A percentile compares a stretch with the other conserved stretches of the same genome.
phyloP scores from a whole-genome alignment of 2,329 filamentous ascomycete species.

The Dendryphion nanum region DNA sequence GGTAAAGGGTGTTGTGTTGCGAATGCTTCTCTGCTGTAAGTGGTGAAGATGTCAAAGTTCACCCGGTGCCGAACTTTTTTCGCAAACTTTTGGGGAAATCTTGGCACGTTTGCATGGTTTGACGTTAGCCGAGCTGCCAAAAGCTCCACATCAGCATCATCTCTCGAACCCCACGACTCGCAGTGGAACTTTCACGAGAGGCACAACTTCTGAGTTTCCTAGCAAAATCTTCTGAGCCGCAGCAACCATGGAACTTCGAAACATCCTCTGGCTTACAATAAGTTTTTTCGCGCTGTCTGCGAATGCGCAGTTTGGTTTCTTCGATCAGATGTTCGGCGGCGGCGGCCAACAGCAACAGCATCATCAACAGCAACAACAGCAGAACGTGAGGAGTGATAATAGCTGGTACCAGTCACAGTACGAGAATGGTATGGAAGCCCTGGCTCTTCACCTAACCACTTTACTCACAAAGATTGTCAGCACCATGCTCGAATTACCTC shows the following conservation, averaged over 20 bases:
- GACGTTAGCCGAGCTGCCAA: conserved; percentile 3
- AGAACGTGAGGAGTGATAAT: conserved; percentile 84
- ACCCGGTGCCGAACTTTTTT: too few species aligned
- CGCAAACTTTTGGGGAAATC: too few species aligned
- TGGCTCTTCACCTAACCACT: conserved; percentile 17
- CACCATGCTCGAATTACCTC: conserved; percentile 89
- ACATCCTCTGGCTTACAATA: conserved; percentile 30
- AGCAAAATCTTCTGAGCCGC: neutral
- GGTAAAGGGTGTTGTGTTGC: neutral
- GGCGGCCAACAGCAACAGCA: conserved; percentile 53
- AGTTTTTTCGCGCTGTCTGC: conserved; percentile 60
- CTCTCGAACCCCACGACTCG: neutral
- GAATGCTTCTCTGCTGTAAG: too few species aligned
- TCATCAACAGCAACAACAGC: conserved; percentile 60
- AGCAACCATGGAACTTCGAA: conserved; percentile 31
- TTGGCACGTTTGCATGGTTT: conserved; percentile 18
- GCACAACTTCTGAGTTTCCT: neutral
- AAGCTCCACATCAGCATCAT: conserved; percentile 25
- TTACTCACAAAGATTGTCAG: conserved; percentile 42
- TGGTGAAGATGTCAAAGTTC: too few species aligned
- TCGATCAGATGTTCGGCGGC: conserved; percentile 91
- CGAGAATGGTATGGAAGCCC: conserved; percentile 57
- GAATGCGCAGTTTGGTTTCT: conserved; percentile 89
- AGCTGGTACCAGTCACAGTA: conserved; percentile 73
- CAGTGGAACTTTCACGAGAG: neutral